phyloP scores from a whole-genome alignment of 768 basidiomycete species.

The Rossbeevera mucosa region DNA sequence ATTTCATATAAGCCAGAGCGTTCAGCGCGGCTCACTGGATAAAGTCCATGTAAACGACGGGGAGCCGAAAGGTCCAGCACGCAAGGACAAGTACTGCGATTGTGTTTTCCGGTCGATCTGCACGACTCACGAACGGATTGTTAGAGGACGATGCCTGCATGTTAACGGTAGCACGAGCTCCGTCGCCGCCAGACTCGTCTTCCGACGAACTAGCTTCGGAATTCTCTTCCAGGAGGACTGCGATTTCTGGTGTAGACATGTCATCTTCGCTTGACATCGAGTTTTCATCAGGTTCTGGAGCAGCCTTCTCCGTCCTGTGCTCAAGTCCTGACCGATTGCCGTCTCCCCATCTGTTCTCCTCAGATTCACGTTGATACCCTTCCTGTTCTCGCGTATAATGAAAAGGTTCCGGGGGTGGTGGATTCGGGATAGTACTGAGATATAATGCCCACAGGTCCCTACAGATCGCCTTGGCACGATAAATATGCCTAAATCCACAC shows the following conservation, averaged over 20 bases:
- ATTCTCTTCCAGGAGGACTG: constrained; percentile 36
- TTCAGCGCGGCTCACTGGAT: constrained; percentile 46
- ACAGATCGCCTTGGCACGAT: constrained; percentile 53
- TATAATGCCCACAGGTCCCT: constrained; percentile 79
- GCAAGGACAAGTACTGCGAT: constrained; percentile 70
- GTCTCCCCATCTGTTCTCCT: constrained; percentile 1
- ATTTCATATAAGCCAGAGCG: not conserved
- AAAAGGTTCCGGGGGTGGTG: constrained; percentile 59
- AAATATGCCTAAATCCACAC: constrained; percentile 1
- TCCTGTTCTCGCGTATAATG: constrained; percentile 40
- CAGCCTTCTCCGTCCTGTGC: constrained; percentile 15
- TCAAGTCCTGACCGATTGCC: constrained; percentile 9
- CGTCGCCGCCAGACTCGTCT: constrained; percentile 20
- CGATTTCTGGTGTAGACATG: constrained; percentile 33
- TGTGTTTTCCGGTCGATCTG: constrained; percentile 43
- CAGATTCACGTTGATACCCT: constrained; percentile 11
- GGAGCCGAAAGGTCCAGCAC: constrained; percentile 77
- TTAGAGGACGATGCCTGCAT: constrained; percentile 2
- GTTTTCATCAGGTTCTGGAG: constrained; percentile 6
- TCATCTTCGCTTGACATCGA: constrained; percentile 21
- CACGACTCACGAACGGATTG: constrained; percentile 23
- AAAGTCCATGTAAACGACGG: constrained; percentile 72
- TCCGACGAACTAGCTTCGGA: constrained; percentile 34
- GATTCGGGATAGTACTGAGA: constrained; percentile 55
- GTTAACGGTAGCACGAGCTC: constrained; percentile 6